Evolutionary conservation across 2,329 filamentous ascomycete species (phyloP), one percentile per base, ranked within the genome.

Genomic region (Fusarium papillatum): DNA sequence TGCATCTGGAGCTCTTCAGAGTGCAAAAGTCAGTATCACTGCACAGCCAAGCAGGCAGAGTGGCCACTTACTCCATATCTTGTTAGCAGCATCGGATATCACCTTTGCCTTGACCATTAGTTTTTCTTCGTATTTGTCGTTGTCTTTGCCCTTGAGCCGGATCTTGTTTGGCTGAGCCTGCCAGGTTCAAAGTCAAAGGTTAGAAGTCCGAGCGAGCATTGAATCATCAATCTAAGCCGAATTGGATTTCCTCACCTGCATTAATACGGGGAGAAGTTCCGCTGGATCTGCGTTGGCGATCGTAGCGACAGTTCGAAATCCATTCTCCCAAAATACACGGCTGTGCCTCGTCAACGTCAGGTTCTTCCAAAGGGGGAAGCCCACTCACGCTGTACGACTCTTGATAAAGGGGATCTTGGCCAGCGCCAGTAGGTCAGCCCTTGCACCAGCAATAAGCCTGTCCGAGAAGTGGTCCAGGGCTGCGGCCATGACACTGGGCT

Each of bases 391-490:
- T 17, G 94, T 95, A 66, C 93, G 90, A 79, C 93, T 95, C 82
- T 96, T 95, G 77, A 96, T 89, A 79, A 93, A 95, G 0, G 93
- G 91, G 48, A 95, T 91, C 81, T 93, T 91, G 3, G 93, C 90
- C 80, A 95, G 87, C 5, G 92, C 92, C 13, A 96, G 84, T 19
- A 95, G 86, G 78, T 95, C 94, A 0, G 92, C 89, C 70, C 90
- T 90, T 1, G 94, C 94, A 1, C 94, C 94, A 14, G 93, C 93
- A 81, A 92, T 91, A 9, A 96, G 86, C 26, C 94, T 88, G 82
- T 95, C 93, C 1, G 92, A 91, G 84, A 94, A 95, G 80, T 95
- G 94, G 75, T 95, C 93, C 38, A 95, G 86, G 9, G 93, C 92
- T 7, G 92, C 93, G 9, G 91, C 91, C 81, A 95, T 90, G 78